These are phyloP conservation scores for Botrytis porri DNA, from an alignment of 2,329 filamentous ascomycete species.

Conservation along the genomic window DNA sequence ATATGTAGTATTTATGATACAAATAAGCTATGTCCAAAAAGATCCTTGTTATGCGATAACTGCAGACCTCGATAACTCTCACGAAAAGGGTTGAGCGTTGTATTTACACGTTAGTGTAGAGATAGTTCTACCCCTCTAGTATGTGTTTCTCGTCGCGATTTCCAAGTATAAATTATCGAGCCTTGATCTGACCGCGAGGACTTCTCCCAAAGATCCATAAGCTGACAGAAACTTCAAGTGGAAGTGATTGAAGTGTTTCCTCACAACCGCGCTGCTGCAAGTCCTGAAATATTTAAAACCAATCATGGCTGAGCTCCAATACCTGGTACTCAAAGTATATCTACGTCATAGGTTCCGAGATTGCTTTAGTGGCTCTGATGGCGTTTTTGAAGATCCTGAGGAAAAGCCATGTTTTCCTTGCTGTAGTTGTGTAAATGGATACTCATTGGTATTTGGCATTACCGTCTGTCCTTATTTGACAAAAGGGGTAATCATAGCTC, in stretches of 20 bases:
- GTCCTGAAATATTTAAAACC: neutral
- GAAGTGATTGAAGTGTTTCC: neutral
- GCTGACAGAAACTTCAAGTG: neutral
- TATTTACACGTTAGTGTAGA: neutral
- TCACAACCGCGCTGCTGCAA: neutral
- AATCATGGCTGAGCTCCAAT: neutral
- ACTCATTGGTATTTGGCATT: neutral
- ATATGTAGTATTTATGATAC: too few relatives aligned
- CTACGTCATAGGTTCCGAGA: neutral
- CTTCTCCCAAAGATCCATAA: too few relatives aligned
- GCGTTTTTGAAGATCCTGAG: neutral
- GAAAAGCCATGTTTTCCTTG: neutral
- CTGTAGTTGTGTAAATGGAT: neutral
- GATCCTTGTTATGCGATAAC: neutral
- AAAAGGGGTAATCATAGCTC: neutral
- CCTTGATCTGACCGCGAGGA: accelerated
- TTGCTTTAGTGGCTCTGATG: neutral
- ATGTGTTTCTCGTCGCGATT: too few relatives aligned
- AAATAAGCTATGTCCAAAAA: neutral
- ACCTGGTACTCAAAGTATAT: neutral
- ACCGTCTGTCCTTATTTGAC: neutral
- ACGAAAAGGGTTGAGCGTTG: too few relatives aligned
- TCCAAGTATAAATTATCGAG: neutral
- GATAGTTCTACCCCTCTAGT: neutral
- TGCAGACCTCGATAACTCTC: neutral